A percentile compares a stretch with the other conserved stretches of the same genome.
phyloP scores from a whole-genome alignment of 2,329 filamentous ascomycete species.

The Rugonectria rugulosa region DNA sequence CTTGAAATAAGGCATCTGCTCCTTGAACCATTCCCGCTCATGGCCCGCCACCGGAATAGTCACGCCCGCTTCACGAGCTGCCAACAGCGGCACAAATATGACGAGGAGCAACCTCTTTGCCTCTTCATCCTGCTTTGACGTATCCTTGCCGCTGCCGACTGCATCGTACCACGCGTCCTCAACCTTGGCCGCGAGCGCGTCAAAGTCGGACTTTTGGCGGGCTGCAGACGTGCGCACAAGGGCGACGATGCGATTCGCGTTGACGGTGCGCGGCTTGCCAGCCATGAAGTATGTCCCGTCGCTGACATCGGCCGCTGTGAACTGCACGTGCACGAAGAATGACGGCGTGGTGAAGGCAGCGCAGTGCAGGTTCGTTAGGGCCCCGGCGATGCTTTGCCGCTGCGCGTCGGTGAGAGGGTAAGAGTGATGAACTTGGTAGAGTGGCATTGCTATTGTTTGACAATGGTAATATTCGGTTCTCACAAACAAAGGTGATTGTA shows the following conservation, averaged over 20 bases:
- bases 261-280: slow-evolving; percentile 6
- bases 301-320: slow-evolving; percentile 6
- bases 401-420: slow-evolving; percentile 14
- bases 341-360: slow-evolving; percentile 22
- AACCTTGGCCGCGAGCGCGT: slow-evolving; percentile 19
- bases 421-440: slow-evolving; percentile 30
- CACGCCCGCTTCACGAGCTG: slow-evolving; percentile 31
- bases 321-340: slow-evolving; percentile 30
- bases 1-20: slow-evolving; percentile 22
- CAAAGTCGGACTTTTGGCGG: slow-evolving; percentile 21
- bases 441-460: no score
- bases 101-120: slow-evolving; percentile 21
- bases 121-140: slow-evolving; percentile 3
- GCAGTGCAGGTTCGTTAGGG: slow-evolving; percentile 27
- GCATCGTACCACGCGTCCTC: slow-evolving; percentile 23
- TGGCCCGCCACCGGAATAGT: slow-evolving; percentile 28
- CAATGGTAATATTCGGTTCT: no score
- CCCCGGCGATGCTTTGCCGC: slow-evolving; percentile 13
- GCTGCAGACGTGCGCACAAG: slow-evolving; percentile 23
- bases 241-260: slow-evolving; percentile 27
- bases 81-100: slow-evolving; percentile 24
- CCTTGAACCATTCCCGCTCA: slow-evolving; percentile 23
- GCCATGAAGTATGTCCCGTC: slow-evolving; percentile 24
- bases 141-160: neutral
- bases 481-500: no score